Base-by-base conservation (phyloP, 805 yeast species). In the Suhomyces xylopsoci region DNA sequence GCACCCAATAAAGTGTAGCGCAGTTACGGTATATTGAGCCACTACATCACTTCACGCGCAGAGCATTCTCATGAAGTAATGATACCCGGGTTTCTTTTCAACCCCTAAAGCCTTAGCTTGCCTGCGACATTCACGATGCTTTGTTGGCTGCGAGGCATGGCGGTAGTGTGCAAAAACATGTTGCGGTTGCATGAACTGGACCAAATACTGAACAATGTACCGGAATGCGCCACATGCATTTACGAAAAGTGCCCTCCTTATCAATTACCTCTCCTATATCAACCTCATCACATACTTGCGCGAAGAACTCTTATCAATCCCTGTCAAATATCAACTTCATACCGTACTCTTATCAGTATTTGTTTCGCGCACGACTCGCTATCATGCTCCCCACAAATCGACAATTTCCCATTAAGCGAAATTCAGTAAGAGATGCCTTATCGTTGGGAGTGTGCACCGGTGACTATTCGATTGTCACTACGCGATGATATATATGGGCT, bases 381-480 rank as follows among this genome's bases (percentile, higher is more conserved):
- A 22, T 42, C 28, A 14, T n/a, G 24, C 19, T 17, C 45, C 45
- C 30, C 44, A 42, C 42, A 38, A 38, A 17, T 38, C 24, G 42
- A 10, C 22, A 10, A 1, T 7, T 38, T n/a, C 3, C 6, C 4
- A 28, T 38, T 9, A 19, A 19, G 22, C 42, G 22, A 38, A 8
- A 17, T 17, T 10, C 10, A 10, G 5, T 10, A 19, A 19, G 14
- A 8, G 32, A 38, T 38, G 42, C 14, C 42, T 38, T 38, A 38
- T 24, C 47, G 48, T 45, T 64, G 67, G 68, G 42, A 52, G 24
- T 59, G 55, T 42, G 26, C 54, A 1, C 66, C 70, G 1, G 59
- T 67, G 7, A 51, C 66, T 9, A 48, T 67, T 2, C 54, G 70
- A 28, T 52, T 63, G n/a, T 47, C 61, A n/a, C 52, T 51, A 17